phyloP scores from a whole-genome alignment of 1,284 basidiomycete species.

The Puccinia coronata region DNA sequence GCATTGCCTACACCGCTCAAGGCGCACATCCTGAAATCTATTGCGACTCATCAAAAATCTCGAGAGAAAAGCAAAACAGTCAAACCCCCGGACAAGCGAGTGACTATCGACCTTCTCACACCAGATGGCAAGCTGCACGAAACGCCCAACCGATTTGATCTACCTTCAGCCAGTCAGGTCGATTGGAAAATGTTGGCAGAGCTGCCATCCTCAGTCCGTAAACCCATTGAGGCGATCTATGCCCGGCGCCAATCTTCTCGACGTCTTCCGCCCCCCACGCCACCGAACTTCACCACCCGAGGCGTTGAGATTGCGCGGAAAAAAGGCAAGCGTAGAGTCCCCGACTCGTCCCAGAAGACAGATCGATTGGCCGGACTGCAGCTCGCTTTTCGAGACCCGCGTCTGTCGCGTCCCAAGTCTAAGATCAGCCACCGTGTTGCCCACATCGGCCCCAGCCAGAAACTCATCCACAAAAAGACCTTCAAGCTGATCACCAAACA shows the following conservation, averaged over 20 bases:
- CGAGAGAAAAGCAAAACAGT: neutral
- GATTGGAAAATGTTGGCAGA: slow-evolving; percentile 43
- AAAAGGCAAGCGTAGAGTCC: neutral
- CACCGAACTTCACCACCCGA: slow-evolving; percentile 7
- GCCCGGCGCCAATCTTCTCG: neutral
- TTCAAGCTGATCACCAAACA: slow-evolving; percentile 27
- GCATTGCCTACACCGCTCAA: slow-evolving; percentile 55
- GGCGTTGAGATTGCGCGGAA: neutral
- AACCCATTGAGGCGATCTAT: slow-evolving; percentile 36
- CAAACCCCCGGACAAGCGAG: neutral
- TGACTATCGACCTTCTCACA: neutral
- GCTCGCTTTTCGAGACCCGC: neutral
- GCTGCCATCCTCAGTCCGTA: slow-evolving; percentile 42
- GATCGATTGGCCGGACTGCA: slow-evolving; percentile 8
- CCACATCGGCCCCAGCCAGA: slow-evolving; percentile 28
- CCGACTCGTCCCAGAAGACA: neutral
- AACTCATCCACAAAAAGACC: slow-evolving; percentile 36
- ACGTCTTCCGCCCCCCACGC: slow-evolving; percentile 21
- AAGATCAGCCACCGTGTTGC: slow-evolving; percentile 18
- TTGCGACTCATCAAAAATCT: neutral
- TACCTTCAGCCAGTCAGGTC: slow-evolving; percentile 44
- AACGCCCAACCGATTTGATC: neutral
- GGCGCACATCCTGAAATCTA: slow-evolving; percentile 51
- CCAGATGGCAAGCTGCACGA: slow-evolving; percentile 2
- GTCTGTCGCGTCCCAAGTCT: slow-evolving; percentile 17